A percentile compares a stretch with the other conserved stretches of the same genome.
Evolutionary conservation across 441 rosid genomes (phyloP).

Genomic region (Manihot esculenta): DNA sequence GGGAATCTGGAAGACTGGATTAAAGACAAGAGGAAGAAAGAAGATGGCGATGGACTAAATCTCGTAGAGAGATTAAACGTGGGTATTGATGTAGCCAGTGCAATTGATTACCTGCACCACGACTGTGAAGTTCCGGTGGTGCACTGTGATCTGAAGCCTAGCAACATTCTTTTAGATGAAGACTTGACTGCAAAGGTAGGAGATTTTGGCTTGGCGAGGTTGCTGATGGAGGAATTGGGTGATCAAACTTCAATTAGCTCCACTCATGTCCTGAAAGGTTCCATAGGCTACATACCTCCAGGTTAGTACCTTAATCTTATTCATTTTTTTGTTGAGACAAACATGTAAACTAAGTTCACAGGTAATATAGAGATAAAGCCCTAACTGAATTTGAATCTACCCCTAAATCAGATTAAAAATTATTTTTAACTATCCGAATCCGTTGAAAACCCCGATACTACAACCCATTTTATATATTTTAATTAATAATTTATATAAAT

Average conservation of each 20-base stretch:
- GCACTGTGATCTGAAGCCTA: conserved; percentile 62
- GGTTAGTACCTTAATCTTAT: conserved; percentile 28
- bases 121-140: conserved; percentile 42
- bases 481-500: too few species aligned
- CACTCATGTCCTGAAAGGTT: conserved; percentile 42
- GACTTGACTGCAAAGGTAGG: conserved; percentile 53
- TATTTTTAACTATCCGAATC: too few species aligned
- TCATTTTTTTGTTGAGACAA: too few species aligned
- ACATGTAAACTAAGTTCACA: too few species aligned
- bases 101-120: conserved; percentile 58
- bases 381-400: too few species aligned
- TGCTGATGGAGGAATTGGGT: conserved; percentile 18
- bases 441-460: too few species aligned
- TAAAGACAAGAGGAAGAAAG: conserved; percentile 28
- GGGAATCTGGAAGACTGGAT: conserved; percentile 56
- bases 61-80: conserved; percentile 44
- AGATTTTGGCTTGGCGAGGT: conserved; percentile 53
- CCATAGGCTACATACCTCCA: conserved; percentile 59
- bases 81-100: conserved; percentile 43
- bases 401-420: too few species aligned
- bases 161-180: conserved; percentile 45
- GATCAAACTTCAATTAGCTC: conserved; percentile 37
- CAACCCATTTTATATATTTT: too few species aligned
- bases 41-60: conserved; percentile 35
- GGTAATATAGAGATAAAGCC: too few species aligned